phyloP scores from a whole-genome alignment of 306 rosid genomes.

The Vachellia collinsii region DNA sequence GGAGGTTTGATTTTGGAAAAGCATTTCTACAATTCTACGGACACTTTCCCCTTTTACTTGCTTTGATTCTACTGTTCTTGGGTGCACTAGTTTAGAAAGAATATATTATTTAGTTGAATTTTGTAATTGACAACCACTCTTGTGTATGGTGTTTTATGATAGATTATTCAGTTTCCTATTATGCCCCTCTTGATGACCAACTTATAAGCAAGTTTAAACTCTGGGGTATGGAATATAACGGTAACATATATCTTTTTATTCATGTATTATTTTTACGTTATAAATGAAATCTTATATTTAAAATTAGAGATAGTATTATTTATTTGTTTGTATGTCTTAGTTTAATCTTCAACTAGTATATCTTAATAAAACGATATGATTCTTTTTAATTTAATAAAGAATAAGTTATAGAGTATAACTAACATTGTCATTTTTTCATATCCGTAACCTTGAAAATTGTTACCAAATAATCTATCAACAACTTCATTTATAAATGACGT shows the following conservation, averaged over 20 bases:
- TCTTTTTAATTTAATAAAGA: too few relatives aligned
- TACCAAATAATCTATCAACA: too few relatives aligned
- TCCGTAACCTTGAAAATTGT: too few relatives aligned
- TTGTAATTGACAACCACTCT: not conserved
- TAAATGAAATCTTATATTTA: too few relatives aligned
- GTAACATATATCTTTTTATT: not conserved
- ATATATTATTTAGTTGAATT: not conserved
- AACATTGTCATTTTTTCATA: too few relatives aligned
- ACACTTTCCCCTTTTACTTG: not conserved
- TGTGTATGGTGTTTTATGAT: not conserved
- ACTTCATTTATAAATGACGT: too few relatives aligned
- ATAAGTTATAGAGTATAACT: too few relatives aligned
- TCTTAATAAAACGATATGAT: too few relatives aligned
- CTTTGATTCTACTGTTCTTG: slow-evolving; percentile 1
- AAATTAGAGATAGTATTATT: too few relatives aligned
- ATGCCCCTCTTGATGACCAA: not conserved
- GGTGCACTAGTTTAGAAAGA: slow-evolving; percentile 30
- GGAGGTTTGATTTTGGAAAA: slow-evolving; percentile 16
- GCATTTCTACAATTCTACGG: slow-evolving; percentile 2
- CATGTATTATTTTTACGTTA: too few relatives aligned
- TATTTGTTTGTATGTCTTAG: too few relatives aligned
- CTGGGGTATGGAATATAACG: not conserved
- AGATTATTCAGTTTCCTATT: not conserved
- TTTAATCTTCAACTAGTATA: too few relatives aligned
- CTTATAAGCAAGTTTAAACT: not conserved